Percentiles rank a stretch among this genome's conserved stretches.
phyloP scores from a whole-genome alignment of 2,329 filamentous ascomycete genomes.

The Phaeosphaeriaceae sp. region DNA sequence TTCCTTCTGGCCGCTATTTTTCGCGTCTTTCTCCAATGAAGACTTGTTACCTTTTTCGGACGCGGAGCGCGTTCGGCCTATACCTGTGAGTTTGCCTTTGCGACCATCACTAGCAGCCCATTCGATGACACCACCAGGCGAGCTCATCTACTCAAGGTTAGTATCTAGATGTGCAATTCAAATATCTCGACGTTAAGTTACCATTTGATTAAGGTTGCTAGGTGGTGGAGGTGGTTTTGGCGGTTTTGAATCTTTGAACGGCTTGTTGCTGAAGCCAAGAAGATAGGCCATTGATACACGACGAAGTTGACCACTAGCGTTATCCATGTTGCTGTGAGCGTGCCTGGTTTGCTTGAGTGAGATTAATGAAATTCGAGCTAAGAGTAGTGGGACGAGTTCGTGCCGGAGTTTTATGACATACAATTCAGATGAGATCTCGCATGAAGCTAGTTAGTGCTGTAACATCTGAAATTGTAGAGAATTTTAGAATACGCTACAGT shows the following conservation, averaged over 20 bases:
- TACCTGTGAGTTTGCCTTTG: conserved; percentile 30
- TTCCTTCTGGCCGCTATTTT: conserved; percentile 7
- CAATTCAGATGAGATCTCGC: too few relatives aligned
- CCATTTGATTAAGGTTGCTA: conserved; percentile 19
- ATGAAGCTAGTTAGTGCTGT: too few relatives aligned
- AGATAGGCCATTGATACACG: conserved; percentile 37
- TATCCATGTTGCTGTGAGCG: conserved; percentile 17
- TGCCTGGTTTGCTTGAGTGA: not conserved
- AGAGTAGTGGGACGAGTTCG: too few relatives aligned
- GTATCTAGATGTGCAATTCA: not conserved
- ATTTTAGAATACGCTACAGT: not conserved
- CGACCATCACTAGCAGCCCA: conserved; percentile 45
- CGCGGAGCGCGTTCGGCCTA: conserved; percentile 21
- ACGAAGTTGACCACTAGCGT: conserved; percentile 12
- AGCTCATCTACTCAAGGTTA: conserved; percentile 19
- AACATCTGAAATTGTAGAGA: too few relatives aligned
- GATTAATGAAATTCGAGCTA: too few relatives aligned
- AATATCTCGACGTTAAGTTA: not conserved
- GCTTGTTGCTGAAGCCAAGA: conserved; percentile 37
- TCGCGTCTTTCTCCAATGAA: conserved; percentile 9
- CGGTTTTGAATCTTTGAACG: conserved; percentile 32
- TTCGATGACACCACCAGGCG: conserved; percentile 37
- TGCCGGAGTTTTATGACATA: too few relatives aligned
- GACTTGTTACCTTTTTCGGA: conserved; percentile 19
- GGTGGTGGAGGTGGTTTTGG: conserved; percentile 12